Conservation (phyloP, 768 basidiomycete species). For the Kondoa subrosea region DNA sequence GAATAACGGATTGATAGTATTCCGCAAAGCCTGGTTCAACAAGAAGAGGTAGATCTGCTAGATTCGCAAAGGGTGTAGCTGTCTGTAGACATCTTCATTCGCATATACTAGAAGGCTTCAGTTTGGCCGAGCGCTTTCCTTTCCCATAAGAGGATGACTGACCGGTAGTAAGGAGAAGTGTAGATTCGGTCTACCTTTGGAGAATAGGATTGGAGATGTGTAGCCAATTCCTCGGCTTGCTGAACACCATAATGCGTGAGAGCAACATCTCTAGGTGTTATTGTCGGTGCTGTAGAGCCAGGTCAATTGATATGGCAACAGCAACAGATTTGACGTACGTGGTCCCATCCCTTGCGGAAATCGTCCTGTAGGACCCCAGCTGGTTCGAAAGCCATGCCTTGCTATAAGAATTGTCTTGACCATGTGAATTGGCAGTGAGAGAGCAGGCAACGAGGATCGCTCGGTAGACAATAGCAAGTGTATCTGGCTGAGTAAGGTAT, state of each 20-base stretch:
- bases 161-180: neutral
- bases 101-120: neutral
- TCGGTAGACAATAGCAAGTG: too few species aligned
- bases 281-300: neutral
- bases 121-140: neutral
- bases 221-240: neutral
- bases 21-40: neutral
- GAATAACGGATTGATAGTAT: neutral
- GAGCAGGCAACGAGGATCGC: neutral
- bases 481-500: too few species aligned
- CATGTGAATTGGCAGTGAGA: neutral
- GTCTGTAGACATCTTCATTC: neutral
- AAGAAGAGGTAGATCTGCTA: neutral
- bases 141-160: neutral
- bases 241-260: neutral
- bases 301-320: neutral
- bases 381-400: neutral
- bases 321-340: neutral
- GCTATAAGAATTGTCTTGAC: neutral
- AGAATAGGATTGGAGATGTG: neutral
- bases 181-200: neutral
- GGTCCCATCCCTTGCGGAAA: neutral
- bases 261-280: neutral
- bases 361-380: neutral
- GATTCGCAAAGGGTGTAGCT: neutral